A percentile compares a stretch with the other conserved stretches of the same genome.
Evolutionary conservation across 257 asterid genomes (phyloP).

Genomic region (Fraxinus cuspidata): DNA sequence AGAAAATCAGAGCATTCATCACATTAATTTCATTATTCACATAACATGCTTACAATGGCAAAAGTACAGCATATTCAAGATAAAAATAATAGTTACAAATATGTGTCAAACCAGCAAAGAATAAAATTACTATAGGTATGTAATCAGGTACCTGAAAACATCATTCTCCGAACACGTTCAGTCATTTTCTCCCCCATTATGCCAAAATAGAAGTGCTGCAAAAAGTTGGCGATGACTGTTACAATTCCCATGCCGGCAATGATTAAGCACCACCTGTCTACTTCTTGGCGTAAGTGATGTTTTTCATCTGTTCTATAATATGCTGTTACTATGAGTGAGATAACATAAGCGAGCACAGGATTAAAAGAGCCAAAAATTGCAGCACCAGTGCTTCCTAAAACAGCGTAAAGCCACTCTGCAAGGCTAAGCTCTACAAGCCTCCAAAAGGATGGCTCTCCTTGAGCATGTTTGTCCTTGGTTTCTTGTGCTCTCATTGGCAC

Average conservation of each 20-base stretch:
- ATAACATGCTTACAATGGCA: constrained; percentile 17
- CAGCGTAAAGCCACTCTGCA: constrained; percentile 99
- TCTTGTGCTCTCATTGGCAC: constrained; percentile 46
- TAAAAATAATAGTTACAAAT: background rate
- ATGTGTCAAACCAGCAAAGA: background rate
- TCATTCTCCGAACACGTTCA: constrained; percentile 99
- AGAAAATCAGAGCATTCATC: constrained; percentile 15
- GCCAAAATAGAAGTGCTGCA: constrained; percentile 98
- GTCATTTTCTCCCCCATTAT: constrained; percentile 99
- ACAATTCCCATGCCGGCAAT: constrained; percentile 96
- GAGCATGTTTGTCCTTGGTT: constrained; percentile 50
- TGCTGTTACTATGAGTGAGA: constrained; percentile 79
- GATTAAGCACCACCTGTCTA: constrained; percentile 87
- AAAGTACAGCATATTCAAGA: constrained; percentile 4
- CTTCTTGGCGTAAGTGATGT: constrained; percentile 61
- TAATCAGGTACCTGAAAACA: constrained; percentile 83
- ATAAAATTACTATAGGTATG: constrained; percentile 13
- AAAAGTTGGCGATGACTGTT: constrained; percentile 89
- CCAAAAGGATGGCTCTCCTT: constrained; percentile 82
- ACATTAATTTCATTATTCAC: background rate
- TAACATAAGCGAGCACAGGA: constrained; percentile 94
- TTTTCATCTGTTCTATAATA: constrained; percentile 64
- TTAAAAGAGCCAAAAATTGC: constrained; percentile 95
- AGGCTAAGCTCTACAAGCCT: constrained; percentile 98
- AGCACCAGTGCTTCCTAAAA: constrained; percentile 95